These are phyloP conservation scores for Psidium friedrichsthalianum DNA, from an alignment of 345 rosid species.

Conservation along the genomic window DNA sequence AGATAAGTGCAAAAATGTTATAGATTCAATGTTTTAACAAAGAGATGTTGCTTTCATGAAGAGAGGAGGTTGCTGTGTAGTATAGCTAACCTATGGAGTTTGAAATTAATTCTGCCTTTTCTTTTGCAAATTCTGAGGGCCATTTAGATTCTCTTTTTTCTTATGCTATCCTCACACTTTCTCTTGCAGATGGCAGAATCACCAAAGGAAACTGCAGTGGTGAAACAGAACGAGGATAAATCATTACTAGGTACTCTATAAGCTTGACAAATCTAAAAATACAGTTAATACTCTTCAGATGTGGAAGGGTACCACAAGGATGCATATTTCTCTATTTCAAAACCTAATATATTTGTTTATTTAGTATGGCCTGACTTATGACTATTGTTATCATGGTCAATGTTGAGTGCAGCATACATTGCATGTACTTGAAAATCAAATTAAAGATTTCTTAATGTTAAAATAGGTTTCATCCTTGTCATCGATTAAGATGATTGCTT, in stretches of 20 bases:
- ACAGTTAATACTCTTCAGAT: background rate
- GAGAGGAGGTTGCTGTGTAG: background rate
- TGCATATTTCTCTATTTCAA: background rate
- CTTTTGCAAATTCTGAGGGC: background rate
- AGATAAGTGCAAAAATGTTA: background rate
- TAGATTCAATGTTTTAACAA: background rate
- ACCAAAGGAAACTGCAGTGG: conserved; percentile 19
- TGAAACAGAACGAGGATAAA: conserved; percentile 22
- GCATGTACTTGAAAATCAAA: background rate
- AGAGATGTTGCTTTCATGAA: background rate
- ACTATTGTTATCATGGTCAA: background rate
- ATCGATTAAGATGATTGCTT: background rate
- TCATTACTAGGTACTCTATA: conserved; percentile 28
- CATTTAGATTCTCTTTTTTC: background rate
- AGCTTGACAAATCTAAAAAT: background rate
- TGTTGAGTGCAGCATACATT: background rate
- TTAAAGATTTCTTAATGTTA: background rate
- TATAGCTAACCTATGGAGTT: background rate
- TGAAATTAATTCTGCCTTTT: background rate
- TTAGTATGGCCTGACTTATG: background rate
- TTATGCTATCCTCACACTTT: background rate
- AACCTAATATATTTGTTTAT: background rate
- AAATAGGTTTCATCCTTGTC: background rate
- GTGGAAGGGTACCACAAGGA: background rate
- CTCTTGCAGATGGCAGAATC: conserved; percentile 27